phyloP scores from a whole-genome alignment of 225 moss, liverwort and hornwort species.

The Anthoceros angustus region DNA sequence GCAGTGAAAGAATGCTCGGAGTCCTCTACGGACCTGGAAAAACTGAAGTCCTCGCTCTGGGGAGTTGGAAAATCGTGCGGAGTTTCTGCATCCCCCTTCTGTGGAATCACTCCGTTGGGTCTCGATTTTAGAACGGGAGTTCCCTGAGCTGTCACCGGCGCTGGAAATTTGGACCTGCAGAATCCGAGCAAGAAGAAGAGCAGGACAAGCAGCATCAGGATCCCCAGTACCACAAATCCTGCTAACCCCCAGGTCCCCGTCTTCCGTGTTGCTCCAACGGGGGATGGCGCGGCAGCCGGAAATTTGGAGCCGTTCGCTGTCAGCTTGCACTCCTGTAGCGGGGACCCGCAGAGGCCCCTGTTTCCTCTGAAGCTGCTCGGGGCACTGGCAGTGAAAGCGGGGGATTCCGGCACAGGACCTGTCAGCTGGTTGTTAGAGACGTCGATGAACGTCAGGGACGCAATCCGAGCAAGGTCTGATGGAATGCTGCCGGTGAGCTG shows the following conservation, averaged over 20 bases:
- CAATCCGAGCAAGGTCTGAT: not conserved
- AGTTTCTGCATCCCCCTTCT: too few relatives aligned
- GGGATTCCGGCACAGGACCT: conserved; percentile 10
- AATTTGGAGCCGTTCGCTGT: conserved; percentile 3
- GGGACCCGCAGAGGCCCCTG: conserved; percentile 35
- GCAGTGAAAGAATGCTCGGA: not conserved
- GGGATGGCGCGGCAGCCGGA: conserved; percentile 19
- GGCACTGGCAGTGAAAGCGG: conserved; percentile 20
- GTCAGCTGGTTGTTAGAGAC: not conserved
- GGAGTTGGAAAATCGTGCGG: too few relatives aligned
- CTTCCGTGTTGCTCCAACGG: conserved; percentile 14
- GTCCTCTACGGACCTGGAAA: not conserved
- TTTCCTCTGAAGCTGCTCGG: conserved; percentile 36
- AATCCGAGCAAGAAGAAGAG: too few relatives aligned
- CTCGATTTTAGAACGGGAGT: too few relatives aligned
- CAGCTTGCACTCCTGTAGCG: conserved; percentile 14
- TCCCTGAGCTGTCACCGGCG: too few relatives aligned
- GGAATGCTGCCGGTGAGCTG: conserved; percentile 12
- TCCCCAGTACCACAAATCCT: too few relatives aligned
- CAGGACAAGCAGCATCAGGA: too few relatives aligned
- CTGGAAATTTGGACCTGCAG: too few relatives aligned
- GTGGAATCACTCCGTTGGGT: too few relatives aligned
- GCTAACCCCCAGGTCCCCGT: too few relatives aligned
- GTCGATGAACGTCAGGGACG: not conserved
- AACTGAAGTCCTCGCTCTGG: not conserved